These are phyloP conservation scores for Magnusiomyces ingens DNA, from an alignment of 1,139 yeast species.

Conservation along the genomic window DNA sequence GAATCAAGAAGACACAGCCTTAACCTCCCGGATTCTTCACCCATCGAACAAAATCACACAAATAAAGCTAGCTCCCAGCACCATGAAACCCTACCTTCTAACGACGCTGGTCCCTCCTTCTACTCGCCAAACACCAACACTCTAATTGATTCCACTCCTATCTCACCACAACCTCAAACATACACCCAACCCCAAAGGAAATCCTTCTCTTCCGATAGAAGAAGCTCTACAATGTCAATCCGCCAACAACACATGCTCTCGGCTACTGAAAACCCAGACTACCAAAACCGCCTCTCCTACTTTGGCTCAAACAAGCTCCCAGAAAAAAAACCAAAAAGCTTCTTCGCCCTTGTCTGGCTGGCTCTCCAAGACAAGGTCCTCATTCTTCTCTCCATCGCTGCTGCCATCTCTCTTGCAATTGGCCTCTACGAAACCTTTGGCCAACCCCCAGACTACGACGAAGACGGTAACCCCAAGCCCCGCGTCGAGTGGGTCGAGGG, in stretches of 20 bases:
- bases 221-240: not conserved
- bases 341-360: slow-evolving; percentile 63
- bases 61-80: slow-evolving; percentile 9
- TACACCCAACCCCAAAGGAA: not conserved
- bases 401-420: slow-evolving; percentile 77
- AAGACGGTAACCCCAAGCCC: slow-evolving; percentile 66
- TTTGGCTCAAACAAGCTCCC: slow-evolving; percentile 75
- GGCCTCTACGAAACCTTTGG: slow-evolving; percentile 93
- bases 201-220: not conserved
- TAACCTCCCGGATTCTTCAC: not conserved
- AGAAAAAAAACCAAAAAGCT: slow-evolving; percentile 56
- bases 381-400: slow-evolving; percentile 77
- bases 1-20: not conserved
- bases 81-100: not conserved
- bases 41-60: not conserved
- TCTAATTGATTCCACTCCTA: too few relatives aligned
- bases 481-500: slow-evolving; percentile 98
- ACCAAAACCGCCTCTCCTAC: slow-evolving; percentile 4
- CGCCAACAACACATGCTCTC: not conserved
- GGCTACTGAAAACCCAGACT: slow-evolving; percentile 1
- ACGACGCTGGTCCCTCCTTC: not conserved
- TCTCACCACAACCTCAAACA: too few relatives aligned
- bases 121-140: too few relatives aligned
- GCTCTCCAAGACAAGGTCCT: slow-evolving; percentile 90
- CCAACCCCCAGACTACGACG: slow-evolving; percentile 68